Conservation (phyloP, 1,139 yeast genomes). For the Arxiozyma heterogenica region DNA sequence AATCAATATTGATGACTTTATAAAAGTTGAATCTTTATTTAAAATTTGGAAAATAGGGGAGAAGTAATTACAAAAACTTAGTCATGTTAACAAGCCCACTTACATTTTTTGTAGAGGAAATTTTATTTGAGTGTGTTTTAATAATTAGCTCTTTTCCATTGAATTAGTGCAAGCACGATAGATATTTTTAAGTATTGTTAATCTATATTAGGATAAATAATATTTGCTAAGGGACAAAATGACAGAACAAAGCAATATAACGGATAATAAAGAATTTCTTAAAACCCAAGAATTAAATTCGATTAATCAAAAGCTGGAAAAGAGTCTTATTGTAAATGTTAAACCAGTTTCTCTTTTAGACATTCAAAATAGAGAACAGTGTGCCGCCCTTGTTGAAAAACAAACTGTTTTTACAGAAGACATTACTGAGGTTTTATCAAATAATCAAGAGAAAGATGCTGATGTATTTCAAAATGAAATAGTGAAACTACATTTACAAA, state of each 20-base stretch:
- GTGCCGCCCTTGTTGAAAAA: neutral
- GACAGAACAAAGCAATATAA: slow-evolving; percentile 16
- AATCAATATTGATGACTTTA: too few species aligned
- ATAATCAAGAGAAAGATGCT: slow-evolving; percentile 9
- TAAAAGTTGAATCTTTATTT: too few species aligned
- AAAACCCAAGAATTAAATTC: slow-evolving; percentile 21
- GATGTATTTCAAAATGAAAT: slow-evolving; percentile 10
- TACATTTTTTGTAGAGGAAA: too few species aligned
- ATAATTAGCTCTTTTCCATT: too few species aligned
- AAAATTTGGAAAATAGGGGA: too few species aligned
- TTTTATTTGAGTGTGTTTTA: too few species aligned
- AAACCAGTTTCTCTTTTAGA: slow-evolving; percentile 6
- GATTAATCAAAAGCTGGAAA: slow-evolving; percentile 20
- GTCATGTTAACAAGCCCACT: too few species aligned
- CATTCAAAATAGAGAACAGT: neutral
- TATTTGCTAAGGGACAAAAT: neutral
- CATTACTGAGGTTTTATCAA: neutral
- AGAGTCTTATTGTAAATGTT: slow-evolving; percentile 11
- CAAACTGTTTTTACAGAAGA: neutral
- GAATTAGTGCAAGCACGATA: too few species aligned
- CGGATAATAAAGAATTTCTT: slow-evolving; percentile 19
- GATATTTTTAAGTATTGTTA: too few species aligned
- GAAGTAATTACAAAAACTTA: too few species aligned
- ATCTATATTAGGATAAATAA: too few species aligned
- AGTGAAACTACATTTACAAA: slow-evolving; percentile 8